These are phyloP conservation scores for Vaccinium vitisidaea DNA, from an alignment of 148 eudicot genomes.

Conservation along the genomic window DNA sequence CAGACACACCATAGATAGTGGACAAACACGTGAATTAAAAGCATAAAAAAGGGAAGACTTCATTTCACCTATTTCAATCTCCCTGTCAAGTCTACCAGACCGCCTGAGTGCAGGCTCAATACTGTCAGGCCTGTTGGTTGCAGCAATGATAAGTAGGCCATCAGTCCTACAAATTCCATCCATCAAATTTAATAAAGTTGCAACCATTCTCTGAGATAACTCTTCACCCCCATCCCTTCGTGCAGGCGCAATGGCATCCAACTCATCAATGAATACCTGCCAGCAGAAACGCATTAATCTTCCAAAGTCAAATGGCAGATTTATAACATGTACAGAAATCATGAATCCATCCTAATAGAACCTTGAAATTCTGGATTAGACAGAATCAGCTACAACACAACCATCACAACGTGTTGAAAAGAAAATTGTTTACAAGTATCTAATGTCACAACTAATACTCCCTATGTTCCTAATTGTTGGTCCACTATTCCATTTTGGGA, in stretches of 20 bases:
- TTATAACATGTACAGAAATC: not conserved
- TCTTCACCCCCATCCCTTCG: slow-evolving; percentile 92
- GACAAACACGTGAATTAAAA: not conserved
- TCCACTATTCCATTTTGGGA: too few species aligned
- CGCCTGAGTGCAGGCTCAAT: slow-evolving; percentile 96
- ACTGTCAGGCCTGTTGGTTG: slow-evolving; percentile 82
- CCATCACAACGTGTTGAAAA: not conserved
- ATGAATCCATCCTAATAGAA: not conserved
- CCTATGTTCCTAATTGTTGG: too few species aligned
- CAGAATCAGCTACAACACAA: not conserved
- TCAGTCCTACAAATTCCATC: slow-evolving; percentile 75
- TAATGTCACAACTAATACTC: not conserved
- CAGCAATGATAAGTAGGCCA: slow-evolving; percentile 82
- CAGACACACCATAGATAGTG: not conserved
- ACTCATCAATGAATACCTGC: slow-evolving; percentile 90
- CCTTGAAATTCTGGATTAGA: not conserved
- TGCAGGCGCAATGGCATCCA: slow-evolving; percentile 97
- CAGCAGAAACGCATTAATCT: slow-evolving; percentile 11
- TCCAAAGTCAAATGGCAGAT: slow-evolving; percentile 7
- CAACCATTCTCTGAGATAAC: slow-evolving; percentile 88
- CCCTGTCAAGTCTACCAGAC: slow-evolving; percentile 90
- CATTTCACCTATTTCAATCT: slow-evolving; percentile 82
- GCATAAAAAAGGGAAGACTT: not conserved
- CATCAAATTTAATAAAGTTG: slow-evolving; percentile 82
- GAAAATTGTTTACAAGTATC: not conserved